Base-by-base conservation (phyloP, 2,329 filamentous ascomycete genomes). In the Pyrenophora teres region DNA sequence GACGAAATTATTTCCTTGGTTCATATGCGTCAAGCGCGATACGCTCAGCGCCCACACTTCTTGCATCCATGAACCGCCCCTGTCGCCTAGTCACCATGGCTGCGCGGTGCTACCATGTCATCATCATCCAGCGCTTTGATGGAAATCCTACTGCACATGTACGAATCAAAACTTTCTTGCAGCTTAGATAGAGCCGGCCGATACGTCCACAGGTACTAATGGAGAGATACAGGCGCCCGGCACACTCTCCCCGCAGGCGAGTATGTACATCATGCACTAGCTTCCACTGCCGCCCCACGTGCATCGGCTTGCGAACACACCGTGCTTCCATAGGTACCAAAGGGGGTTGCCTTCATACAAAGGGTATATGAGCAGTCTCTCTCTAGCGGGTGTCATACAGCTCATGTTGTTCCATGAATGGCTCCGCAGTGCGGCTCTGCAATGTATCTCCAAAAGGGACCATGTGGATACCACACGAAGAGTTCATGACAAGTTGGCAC, bases 171-270 rank as follows among this genome's bases (percentile, higher is more conserved):
- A 27, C 33, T 19, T 37, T 18, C 33, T 18, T 27, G 42, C 33
- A 19, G 42, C 36, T 38, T 13, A 36, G 21, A 43, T 30, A 25
- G 23, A n/a, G 16, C 19, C 31, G 38, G 18, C 37, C 19, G 27
- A 30, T 21, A 18, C 7, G 15, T 21, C n/a, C 13, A 27, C n/a
- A 27, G 9, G 13, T 43, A 41, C 44, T 27, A 19, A 42, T 15
- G n/a, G 32, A 33, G 8, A 43, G 27, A 25, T 19, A 42, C 40
- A 52, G 33, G 44, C 45, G 44, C 40, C 50, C 39, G 50, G 50
- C 44, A 48, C 27, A 32, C 19, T 15, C 23, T 40, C 35, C 40
- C 44, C 50, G 44, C 41, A 49, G 39, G 39, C 45, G 39, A 44
- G 39, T 19, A 12, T 23, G 23, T 42, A 35, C 27, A 33, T 19